Evolutionary conservation across 2,329 filamentous ascomycete species (phyloP), one percentile per base, ranked within the genome.

Genomic region (Trichoderma hamatum): DNA sequence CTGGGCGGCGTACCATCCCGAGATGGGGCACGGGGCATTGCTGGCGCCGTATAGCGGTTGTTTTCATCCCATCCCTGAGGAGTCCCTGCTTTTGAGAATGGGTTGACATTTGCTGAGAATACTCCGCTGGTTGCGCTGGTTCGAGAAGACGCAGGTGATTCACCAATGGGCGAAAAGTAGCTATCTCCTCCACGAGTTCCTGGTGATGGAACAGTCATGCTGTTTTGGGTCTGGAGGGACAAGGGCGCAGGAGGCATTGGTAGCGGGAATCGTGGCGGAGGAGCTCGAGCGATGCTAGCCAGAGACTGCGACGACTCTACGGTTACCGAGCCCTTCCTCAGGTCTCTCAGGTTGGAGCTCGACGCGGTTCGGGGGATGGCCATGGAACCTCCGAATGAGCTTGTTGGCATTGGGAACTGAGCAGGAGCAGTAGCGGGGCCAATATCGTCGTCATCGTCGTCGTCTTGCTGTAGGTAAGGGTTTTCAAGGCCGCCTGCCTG

Each of bases 81-180:
- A 1, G 89, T 90, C 13, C 84, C 85, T 2, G 73, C 88, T 71
- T 94, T 90, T 63, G 93, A 90, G 75, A 97, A 96, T 1, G 89
- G 88, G 72, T 86, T 88, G 3, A 80, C 78, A n/a, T 80, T 79
- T 1, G 79, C 76, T 1, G 79, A 77, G 75, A 94, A 96, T 77
- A 94, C 90, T 56, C 89, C 88, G 51, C 92, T 93, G 5, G 92
- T 86, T 1, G 89, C 89, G 77, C 92, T 94, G 9, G 91, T 90
- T 61, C 92, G 86, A 28, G 90, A 90, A 16, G 91, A 93, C 54
- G 89, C 89, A 11, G 92, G 92, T 0, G 92, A 93, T 67, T 97
- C 94, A 39, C 86, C 87, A 2, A 90, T 86, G 0, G 96, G 96
- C 0, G 95, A 98, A 80, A 99, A 99, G 80, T 97, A 98, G 3